A percentile compares a stretch with the other conserved stretches of the same genome.
Conservation (phyloP, 768 basidiomycete species). For the Hygrocybe punicea region DNA sequence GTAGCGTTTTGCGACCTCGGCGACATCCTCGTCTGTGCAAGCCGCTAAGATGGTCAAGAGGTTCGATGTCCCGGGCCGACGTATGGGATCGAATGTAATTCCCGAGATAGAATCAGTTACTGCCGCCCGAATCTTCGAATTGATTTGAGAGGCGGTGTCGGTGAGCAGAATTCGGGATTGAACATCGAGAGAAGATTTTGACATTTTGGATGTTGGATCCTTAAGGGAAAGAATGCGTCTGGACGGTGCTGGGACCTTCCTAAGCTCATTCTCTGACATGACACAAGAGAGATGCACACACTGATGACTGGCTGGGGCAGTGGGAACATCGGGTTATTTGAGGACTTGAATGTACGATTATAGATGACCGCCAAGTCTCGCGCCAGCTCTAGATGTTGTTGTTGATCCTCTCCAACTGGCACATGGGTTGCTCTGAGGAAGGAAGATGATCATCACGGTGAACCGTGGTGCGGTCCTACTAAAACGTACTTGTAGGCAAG, state of each 20-base stretch:
- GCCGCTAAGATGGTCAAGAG: slow-evolving; percentile 77
- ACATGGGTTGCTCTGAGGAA: slow-evolving; percentile 76
- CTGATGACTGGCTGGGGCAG: slow-evolving; percentile 71
- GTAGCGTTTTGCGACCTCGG: slow-evolving; percentile 49
- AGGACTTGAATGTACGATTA: slow-evolving; percentile 60
- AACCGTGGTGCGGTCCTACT: not conserved
- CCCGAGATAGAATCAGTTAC: slow-evolving; percentile 79
- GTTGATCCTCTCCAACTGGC: slow-evolving; percentile 95
- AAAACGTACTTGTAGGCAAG: slow-evolving; percentile 69
- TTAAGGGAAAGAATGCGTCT: slow-evolving; percentile 82
- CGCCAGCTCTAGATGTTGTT: slow-evolving; percentile 87
- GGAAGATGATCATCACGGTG: not conserved
- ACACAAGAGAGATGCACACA: slow-evolving; percentile 36
- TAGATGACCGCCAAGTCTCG: slow-evolving; percentile 82
- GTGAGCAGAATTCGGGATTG: slow-evolving; percentile 84
- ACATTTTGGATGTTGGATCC: slow-evolving; percentile 89
- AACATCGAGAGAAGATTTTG: slow-evolving; percentile 80
- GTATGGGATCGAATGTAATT: slow-evolving; percentile 75
- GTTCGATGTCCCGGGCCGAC: slow-evolving; percentile 82
- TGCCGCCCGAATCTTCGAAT: slow-evolving; percentile 69
- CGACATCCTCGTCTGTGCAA: slow-evolving; percentile 51
- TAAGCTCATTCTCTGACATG: not conserved
- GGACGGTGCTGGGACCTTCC: slow-evolving; percentile 55
- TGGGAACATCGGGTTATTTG: slow-evolving; percentile 70
- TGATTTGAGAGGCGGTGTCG: slow-evolving; percentile 60